Base-by-base conservation (phyloP, 2,329 filamentous ascomycete species). In the Colletotrichum sp. region DNA sequence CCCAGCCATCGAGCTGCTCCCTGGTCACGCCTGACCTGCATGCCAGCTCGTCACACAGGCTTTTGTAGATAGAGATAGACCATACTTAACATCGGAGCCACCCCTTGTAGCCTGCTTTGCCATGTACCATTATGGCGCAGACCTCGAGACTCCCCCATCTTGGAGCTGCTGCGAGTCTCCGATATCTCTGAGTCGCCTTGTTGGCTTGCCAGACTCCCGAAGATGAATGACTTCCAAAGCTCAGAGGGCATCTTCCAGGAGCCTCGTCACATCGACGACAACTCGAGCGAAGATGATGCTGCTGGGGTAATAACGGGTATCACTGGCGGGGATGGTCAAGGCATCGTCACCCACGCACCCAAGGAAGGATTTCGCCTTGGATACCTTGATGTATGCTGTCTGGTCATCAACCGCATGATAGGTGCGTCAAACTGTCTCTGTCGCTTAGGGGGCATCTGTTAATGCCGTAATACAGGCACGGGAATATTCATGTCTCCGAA, bases 381-480 rank as follows among this genome's bases (percentile, higher is more conserved):
- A 6, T 84, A 83, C 64, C 81, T 85, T 26, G 84, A 85, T 66
- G 82, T 85, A 6, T 81, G 79, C 69, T 85, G 84, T 52, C 77
- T 85, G 32, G 80, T 85, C 12, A 75, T 85, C 30, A 85, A 85
- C 72, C 82, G 83, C 12, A 84, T 84, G 80, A 85, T 85, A 73
- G 83, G 83, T 85, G 69, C 78, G 82, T 81, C 13, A 12, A 21
- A 14, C n/a, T 52, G 7, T 32, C 13, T 65, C 39, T 52, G 55
- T 59, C 7, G 26, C 24, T 59, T 9, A 28, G 24, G 21, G 55
- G 16, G 6, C 21, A 59, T 30, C 12, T 24, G n/a, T 24, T 63
- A 34, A 66, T 57, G 9, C 30, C 14, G 7, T 7, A 32, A 67
- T 48, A 1, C 14, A 85, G 84, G 84, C 68, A 85, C 83, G 4